A percentile compares a stretch with the other conserved stretches of the same genome.
These are phyloP conservation scores for Daucus carota DNA, from an alignment of 129 eudicot genomes.

Conservation along the genomic window DNA sequence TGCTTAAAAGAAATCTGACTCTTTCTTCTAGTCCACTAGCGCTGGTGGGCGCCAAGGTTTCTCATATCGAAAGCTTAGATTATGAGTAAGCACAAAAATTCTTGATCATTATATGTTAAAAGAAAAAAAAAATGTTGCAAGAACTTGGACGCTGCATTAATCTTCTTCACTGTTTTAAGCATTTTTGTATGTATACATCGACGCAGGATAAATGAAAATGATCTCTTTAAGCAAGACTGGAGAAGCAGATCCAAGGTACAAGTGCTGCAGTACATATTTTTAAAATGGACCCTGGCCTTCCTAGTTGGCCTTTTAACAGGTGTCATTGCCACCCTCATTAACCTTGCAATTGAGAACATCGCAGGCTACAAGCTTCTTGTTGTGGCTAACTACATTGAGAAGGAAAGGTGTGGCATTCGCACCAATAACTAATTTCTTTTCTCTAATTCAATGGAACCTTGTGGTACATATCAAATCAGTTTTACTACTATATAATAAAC, in stretches of 20 bases:
- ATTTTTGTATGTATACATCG: not conserved
- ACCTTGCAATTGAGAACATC: constrained; percentile 79
- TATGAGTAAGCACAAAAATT: constrained; percentile 57
- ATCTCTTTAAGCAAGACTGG: constrained; percentile 87
- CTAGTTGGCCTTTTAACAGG: constrained; percentile 83
- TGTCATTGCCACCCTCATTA: constrained; percentile 65
- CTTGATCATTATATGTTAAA: not conserved
- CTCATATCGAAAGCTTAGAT: constrained; percentile 76
- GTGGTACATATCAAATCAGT: not conserved
- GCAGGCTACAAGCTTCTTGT: constrained; percentile 70
- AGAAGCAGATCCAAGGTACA: constrained; percentile 68
- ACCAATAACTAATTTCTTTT: not conserved
- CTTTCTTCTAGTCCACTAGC: constrained; percentile 63
- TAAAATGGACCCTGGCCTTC: constrained; percentile 78
- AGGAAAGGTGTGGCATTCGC: not conserved
- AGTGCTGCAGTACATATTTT: constrained; percentile 54
- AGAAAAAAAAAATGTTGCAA: not conserved
- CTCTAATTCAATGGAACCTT: not conserved
- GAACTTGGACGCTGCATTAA: not conserved
- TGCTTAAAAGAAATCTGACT: constrained; percentile 50
- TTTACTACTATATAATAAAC: not conserved
- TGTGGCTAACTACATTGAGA: constrained; percentile 5
- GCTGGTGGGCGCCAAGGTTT: constrained; percentile 77
- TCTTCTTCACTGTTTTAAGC: not conserved
- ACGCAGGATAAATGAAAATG: constrained; percentile 84